These are phyloP conservation scores for Amaranthus tricolor DNA, from an alignment of 179 eudicot genomes.

Conservation along the genomic window DNA sequence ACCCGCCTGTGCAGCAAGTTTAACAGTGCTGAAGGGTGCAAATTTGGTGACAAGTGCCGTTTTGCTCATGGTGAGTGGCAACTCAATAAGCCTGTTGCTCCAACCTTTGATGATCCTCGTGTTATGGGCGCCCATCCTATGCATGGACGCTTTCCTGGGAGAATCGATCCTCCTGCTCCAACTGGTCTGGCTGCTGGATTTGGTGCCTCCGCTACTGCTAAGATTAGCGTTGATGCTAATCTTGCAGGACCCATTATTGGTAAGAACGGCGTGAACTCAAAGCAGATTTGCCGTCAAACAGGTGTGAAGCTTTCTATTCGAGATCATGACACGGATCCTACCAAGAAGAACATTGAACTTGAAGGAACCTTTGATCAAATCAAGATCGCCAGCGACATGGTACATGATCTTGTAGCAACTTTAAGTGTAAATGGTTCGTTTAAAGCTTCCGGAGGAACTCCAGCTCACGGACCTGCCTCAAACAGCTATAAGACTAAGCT, in stretches of 20 bases:
- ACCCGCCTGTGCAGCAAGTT: conserved; percentile 49
- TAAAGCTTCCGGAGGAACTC: conserved; percentile 28
- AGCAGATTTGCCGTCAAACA: conserved; percentile 53
- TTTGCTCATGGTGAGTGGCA: conserved; percentile 65
- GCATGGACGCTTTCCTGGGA: conserved; percentile 28
- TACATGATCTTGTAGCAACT: conserved; percentile 45
- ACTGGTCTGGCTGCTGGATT: conserved; percentile 38
- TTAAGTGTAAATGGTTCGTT: conserved; percentile 31
- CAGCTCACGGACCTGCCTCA: conserved; percentile 27
- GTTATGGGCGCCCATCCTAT: conserved; percentile 36
- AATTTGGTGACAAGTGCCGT: conserved; percentile 53
- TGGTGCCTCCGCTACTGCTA: conserved; percentile 54
- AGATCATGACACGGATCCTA: conserved; percentile 48
- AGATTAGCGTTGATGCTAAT: conserved; percentile 49
- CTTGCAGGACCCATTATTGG: conserved; percentile 57
- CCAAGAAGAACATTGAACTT: conserved; percentile 51
- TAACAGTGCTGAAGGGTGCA: conserved; percentile 56
- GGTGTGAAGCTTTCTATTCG: conserved; percentile 57
- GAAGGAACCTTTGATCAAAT: conserved; percentile 64
- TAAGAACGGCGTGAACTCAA: conserved; percentile 57
- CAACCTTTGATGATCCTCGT: conserved; percentile 37
- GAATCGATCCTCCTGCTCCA: conserved; percentile 32
- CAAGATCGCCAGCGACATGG: conserved; percentile 57
- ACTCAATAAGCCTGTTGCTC: conserved; percentile 42
- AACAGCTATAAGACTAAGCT: conserved; percentile 51